Percentiles rank a stretch among this genome's conserved stretches.
Conservation (phyloP, 1,139 yeast genomes). For the Kodamaea derodonti region DNA sequence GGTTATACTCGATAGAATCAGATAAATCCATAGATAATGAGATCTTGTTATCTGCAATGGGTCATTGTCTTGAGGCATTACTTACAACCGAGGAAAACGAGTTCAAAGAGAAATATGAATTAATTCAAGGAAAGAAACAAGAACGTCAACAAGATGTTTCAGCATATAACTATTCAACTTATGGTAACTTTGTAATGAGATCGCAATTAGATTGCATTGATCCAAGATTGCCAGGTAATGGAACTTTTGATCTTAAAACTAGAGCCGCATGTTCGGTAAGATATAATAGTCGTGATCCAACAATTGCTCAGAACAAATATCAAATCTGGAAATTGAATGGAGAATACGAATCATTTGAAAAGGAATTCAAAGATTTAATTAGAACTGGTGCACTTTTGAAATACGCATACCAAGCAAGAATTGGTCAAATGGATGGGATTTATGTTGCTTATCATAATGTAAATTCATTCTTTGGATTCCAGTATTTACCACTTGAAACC, state of each 20-base stretch:
- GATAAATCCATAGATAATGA: constrained; percentile 71
- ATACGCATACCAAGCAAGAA: constrained; percentile 85
- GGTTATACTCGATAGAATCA: constrained; percentile 58
- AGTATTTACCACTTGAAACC: constrained; percentile 72
- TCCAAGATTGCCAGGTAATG: constrained; percentile 77
- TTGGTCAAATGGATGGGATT: constrained; percentile 97
- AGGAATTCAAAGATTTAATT: constrained; percentile 74
- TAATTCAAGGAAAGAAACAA: constrained; percentile 5
- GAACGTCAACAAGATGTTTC: constrained; percentile 10
- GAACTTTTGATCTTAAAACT: constrained; percentile 88
- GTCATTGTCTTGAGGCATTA: constrained; percentile 72
- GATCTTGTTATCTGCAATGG: constrained; percentile 70
- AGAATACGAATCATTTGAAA: constrained; percentile 67
- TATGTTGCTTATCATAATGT: constrained; percentile 89
- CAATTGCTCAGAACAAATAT: constrained; percentile 54
- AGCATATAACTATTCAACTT: constrained; percentile 67
- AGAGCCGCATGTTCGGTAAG: constrained; percentile 87
- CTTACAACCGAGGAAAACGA: constrained; percentile 56
- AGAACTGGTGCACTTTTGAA: constrained; percentile 73
- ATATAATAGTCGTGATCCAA: constrained; percentile 67
- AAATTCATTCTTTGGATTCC: constrained; percentile 79
- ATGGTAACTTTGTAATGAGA: constrained; percentile 71
- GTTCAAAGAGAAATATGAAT: constrained; percentile 27
- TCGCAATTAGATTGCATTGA: constrained; percentile 90
- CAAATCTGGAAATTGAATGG: constrained; percentile 63